A percentile compares a stretch with the other conserved stretches of the same genome.
Evolutionary conservation across 1,284 basidiomycete genomes (phyloP).

Genomic region (Fomitopsis pinicola): DNA sequence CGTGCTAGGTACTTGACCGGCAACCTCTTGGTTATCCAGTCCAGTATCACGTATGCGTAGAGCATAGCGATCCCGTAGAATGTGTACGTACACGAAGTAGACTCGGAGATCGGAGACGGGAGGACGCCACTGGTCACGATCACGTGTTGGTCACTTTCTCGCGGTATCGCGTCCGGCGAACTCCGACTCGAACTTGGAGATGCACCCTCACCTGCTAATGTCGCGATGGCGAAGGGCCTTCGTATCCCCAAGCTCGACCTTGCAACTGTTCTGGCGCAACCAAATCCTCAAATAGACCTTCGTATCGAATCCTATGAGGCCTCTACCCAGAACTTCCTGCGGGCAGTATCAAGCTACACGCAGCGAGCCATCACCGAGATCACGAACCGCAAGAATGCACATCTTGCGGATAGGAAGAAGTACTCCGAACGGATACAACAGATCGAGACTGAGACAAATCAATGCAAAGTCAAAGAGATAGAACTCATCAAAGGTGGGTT

Average conservation of each 20-base stretch:
- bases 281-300: constrained; percentile 62
- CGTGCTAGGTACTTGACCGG: too few species aligned
- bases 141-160: neutral
- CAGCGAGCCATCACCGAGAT: constrained; percentile 60
- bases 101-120: too few species aligned
- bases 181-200: neutral
- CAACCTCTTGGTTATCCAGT: too few species aligned
- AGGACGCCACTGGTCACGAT: neutral
- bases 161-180: neutral
- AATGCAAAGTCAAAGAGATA: constrained; percentile 70
- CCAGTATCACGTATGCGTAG: too few species aligned
- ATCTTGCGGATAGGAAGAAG: constrained; percentile 56
- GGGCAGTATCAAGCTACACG: constrained; percentile 64
- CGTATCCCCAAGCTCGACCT: constrained; percentile 64
- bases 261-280: constrained; percentile 46
- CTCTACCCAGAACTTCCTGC: constrained; percentile 65
- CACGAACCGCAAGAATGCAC: constrained; percentile 51
- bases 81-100: too few species aligned
- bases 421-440: constrained; percentile 50
- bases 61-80: too few species aligned
- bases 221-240: constrained; percentile 32
- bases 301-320: constrained; percentile 55
- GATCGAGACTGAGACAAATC: constrained; percentile 61
- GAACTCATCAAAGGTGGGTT: constrained; percentile 62
- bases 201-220: neutral